A percentile compares a stretch with the other conserved stretches of the same genome.
These are phyloP conservation scores for Pleomassaria siparia DNA, from an alignment of 2,329 filamentous ascomycete species.

Conservation along the genomic window DNA sequence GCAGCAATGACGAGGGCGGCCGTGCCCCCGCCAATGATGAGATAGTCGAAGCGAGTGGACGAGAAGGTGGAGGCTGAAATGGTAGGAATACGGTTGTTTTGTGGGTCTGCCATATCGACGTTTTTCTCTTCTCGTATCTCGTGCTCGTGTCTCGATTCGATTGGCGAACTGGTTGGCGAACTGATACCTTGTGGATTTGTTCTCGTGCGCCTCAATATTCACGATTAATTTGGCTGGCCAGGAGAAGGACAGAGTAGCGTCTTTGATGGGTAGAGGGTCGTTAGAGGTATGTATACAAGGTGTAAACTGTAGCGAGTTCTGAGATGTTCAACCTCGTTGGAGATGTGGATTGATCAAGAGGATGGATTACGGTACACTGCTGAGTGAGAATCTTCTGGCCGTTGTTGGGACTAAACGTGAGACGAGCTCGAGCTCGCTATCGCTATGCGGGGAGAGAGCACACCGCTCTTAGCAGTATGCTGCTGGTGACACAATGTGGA, in stretches of 20 bases:
- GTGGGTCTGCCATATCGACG: background rate
- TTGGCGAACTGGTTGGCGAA: background rate
- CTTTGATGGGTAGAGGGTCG: too few species aligned
- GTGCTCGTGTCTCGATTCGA: background rate
- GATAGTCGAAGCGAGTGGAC: slow-evolving; percentile 9
- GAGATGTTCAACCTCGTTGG: too few species aligned
- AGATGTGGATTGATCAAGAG: too few species aligned
- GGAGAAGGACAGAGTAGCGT: too few species aligned
- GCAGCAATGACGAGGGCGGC: slow-evolving; percentile 78
- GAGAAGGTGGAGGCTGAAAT: slow-evolving; percentile 6
- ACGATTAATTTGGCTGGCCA: too few species aligned
- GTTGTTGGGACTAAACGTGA: background rate
- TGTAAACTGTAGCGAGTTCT: too few species aligned
- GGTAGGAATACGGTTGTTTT: background rate
- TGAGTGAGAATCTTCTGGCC: background rate
- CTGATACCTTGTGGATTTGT: background rate
- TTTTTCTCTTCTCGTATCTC: too few species aligned
- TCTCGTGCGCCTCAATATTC: too few species aligned
- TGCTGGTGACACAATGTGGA: background rate
- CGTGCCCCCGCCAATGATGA: slow-evolving; percentile 65
- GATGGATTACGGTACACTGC: too few species aligned
- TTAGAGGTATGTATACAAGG: too few species aligned
- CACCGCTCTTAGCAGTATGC: slow-evolving; percentile 5
- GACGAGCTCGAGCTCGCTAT: background rate
- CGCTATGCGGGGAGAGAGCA: background rate